These are phyloP conservation scores for Wickerhamiella qilinensis DNA, from an alignment of 805 yeast species.

Conservation along the genomic window DNA sequence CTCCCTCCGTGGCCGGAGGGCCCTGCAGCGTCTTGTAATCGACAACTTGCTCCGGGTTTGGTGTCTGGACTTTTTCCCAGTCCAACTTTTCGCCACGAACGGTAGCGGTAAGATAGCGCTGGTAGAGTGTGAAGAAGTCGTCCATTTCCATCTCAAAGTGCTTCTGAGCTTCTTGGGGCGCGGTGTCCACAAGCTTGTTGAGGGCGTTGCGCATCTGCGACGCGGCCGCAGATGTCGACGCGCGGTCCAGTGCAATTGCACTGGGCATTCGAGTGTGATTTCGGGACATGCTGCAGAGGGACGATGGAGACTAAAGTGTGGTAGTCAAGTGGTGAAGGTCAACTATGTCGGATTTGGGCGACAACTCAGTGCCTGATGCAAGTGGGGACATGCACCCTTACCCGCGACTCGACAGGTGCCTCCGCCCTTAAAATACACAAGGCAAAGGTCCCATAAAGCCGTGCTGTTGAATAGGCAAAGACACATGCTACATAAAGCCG, in stretches of 20 bases:
- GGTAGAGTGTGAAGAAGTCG: slow-evolving; percentile 78
- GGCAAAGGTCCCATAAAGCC: too few relatives aligned
- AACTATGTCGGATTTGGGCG: too few relatives aligned
- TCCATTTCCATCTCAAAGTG: slow-evolving; percentile 87
- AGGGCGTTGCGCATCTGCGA: slow-evolving; percentile 95
- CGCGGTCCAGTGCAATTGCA: slow-evolving; percentile 65
- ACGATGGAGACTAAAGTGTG: too few relatives aligned
- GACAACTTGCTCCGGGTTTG: slow-evolving; percentile 77
- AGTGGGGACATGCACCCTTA: too few relatives aligned
- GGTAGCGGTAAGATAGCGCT: slow-evolving; percentile 81
- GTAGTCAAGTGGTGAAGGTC: too few relatives aligned
- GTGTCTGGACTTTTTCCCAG: slow-evolving; percentile 94
- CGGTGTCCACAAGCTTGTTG: slow-evolving; percentile 74
- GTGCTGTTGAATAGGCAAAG: too few relatives aligned
- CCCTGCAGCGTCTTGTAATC: slow-evolving; percentile 40
- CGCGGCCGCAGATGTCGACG: slow-evolving; percentile 89
- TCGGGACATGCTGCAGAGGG: too few relatives aligned
- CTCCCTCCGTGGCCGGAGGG: slow-evolving; percentile 18
- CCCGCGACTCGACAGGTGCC: too few relatives aligned
- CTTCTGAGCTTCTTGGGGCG: slow-evolving; percentile 25
- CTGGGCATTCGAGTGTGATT: slow-evolving; percentile 12
- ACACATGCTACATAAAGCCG: too few relatives aligned
- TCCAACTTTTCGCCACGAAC: slow-evolving; percentile 72
- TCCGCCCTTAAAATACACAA: too few relatives aligned
- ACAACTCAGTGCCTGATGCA: too few relatives aligned